Percentiles rank a stretch among this genome's conserved stretches.
These are phyloP conservation scores for Brettanomyces sp. DNA, from an alignment of 805 yeast species.

Conservation along the genomic window DNA sequence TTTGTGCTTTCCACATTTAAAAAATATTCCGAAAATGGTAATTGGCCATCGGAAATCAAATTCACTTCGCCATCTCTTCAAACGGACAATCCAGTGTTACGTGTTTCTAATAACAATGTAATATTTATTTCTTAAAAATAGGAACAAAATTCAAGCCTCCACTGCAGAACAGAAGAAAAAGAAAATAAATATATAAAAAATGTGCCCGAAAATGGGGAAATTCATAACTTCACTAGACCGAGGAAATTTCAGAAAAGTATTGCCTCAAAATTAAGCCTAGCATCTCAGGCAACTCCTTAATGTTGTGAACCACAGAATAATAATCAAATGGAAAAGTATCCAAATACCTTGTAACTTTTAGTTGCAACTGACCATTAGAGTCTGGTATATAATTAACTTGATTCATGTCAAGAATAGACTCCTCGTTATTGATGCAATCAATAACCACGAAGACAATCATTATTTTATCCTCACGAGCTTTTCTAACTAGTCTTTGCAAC, in stretches of 20 bases:
- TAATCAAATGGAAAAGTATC: constrained; percentile 96
- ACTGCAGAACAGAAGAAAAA: too few species aligned
- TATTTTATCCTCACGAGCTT: constrained; percentile 83
- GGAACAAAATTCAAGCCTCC: too few species aligned
- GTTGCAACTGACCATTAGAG: constrained; percentile 54
- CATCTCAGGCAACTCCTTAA: constrained; percentile 86
- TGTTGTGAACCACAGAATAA: constrained; percentile 86
- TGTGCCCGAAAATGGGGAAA: background rate
- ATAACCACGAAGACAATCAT: constrained; percentile 93
- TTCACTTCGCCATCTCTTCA: too few species aligned
- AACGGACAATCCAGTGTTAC: too few species aligned
- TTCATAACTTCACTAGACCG: background rate
- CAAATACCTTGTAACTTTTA: constrained; percentile 75
- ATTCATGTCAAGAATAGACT: constrained; percentile 88
- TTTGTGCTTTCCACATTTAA: too few species aligned
- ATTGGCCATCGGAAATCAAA: too few species aligned
- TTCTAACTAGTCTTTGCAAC: constrained; percentile 73
- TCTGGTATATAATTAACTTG: constrained; percentile 81
- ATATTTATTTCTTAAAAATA: too few species aligned
- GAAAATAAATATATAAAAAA: too few species aligned
- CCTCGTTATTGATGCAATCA: constrained; percentile 78
- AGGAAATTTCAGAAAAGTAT: constrained; percentile 62
- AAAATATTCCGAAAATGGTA: too few species aligned
- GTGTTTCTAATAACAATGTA: too few species aligned
- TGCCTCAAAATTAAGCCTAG: constrained; percentile 83